These are phyloP conservation scores for Auricularia sp. DNA, from an alignment of 768 basidiomycete species.

Conservation along the genomic window DNA sequence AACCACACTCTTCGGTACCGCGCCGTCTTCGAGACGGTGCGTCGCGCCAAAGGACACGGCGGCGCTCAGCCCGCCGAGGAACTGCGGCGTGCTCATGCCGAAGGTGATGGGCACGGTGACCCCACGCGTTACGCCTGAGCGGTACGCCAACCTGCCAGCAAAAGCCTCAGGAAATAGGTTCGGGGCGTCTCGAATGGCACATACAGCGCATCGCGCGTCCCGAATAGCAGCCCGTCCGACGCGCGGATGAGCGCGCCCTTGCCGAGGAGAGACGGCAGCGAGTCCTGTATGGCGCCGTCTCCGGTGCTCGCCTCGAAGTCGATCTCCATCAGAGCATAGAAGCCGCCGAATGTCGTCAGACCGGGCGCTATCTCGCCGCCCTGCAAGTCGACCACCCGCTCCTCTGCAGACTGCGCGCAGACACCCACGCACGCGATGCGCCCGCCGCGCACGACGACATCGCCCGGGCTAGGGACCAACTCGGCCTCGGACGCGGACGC, in stretches of 20 bases:
- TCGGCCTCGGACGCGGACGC: neutral
- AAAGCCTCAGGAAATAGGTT: neutral
- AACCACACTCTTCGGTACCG: slow-evolving; percentile 48
- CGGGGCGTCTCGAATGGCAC: slow-evolving; percentile 16
- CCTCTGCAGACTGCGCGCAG: slow-evolving; percentile 19
- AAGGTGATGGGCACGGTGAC: slow-evolving; percentile 42
- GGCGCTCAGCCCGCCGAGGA: slow-evolving; percentile 56
- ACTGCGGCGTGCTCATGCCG: slow-evolving; percentile 20
- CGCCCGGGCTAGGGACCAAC: neutral
- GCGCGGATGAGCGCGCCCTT: slow-evolving; percentile 42
- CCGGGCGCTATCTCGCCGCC: slow-evolving; percentile 61
- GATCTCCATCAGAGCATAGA: slow-evolving; percentile 64
- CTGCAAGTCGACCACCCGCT: slow-evolving; percentile 42
- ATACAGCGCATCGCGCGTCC: slow-evolving; percentile 46
- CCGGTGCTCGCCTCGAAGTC: slow-evolving; percentile 54
- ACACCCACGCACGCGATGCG: slow-evolving; percentile 21
- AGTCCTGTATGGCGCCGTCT: slow-evolving; percentile 55
- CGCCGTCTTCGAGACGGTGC: slow-evolving; percentile 48
- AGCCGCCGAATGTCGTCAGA: slow-evolving; percentile 53
- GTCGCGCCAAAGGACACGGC: slow-evolving; percentile 50
- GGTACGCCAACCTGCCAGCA: slow-evolving; percentile 53
- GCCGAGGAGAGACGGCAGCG: slow-evolving; percentile 33
- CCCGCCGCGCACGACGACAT: slow-evolving; percentile 20
- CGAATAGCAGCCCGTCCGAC: slow-evolving; percentile 46
- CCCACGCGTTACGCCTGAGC: slow-evolving; percentile 61